phyloP scores from a whole-genome alignment of 495 filamentous ascomycete genomes.

The Penicillium crystallinum region DNA sequence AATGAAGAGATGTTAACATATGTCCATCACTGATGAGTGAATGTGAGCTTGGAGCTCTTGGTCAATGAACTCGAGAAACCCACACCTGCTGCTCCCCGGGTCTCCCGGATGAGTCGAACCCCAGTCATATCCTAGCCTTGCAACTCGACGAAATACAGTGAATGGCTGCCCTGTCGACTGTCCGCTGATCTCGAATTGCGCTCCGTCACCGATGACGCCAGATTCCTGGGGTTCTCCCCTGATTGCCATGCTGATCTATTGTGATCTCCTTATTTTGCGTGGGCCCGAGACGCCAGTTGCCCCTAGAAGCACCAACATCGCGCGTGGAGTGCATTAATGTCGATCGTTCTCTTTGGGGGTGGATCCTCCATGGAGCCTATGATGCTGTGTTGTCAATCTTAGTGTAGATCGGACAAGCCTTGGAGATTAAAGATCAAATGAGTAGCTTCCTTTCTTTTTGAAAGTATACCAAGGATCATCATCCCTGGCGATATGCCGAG shows the following conservation, averaged over 20 bases:
- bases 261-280: conserved; percentile 16
- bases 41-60: background rate
- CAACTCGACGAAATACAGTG: background rate
- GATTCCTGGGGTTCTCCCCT: conserved; percentile 1
- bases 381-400: background rate
- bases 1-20: background rate
- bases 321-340: conserved; percentile 6
- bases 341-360: conserved; percentile 10
- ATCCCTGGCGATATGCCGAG: background rate
- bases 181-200: background rate
- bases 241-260: conserved; percentile 17
- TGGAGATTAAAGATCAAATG: background rate
- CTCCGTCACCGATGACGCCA: conserved; percentile 7
- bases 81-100: background rate
- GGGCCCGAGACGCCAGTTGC: conserved; percentile 10
- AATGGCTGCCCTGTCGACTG: background rate
- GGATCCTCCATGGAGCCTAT: conserved; percentile 6
- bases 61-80: background rate
- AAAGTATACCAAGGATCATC: background rate
- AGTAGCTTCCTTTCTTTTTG: background rate
- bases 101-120: background rate
- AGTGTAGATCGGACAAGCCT: background rate
- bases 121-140: background rate
- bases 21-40: background rate
- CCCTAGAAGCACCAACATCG: conserved; percentile 4